Evolutionary conservation across 768 basidiomycete species (phyloP).

Genomic region (Cubamyces lactineus): DNA sequence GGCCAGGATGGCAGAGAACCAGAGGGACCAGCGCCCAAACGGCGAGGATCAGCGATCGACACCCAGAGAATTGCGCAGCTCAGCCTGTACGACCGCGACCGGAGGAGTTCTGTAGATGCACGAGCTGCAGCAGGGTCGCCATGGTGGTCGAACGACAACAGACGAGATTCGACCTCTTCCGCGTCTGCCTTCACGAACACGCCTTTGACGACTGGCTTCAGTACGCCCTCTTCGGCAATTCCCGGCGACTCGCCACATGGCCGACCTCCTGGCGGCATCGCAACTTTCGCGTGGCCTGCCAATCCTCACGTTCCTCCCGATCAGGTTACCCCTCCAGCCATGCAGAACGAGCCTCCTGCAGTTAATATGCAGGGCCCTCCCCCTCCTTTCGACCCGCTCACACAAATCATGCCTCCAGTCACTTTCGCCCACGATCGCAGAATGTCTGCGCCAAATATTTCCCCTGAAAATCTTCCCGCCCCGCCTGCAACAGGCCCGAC

Average conservation of each 20-base stretch:
- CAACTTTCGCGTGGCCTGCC: constrained; percentile 75
- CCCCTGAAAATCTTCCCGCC: constrained; percentile 49
- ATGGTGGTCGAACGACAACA: constrained; percentile 62
- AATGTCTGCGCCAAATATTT: constrained; percentile 65
- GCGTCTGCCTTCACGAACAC: constrained; percentile 65
- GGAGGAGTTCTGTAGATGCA: constrained; percentile 76
- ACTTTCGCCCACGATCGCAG: constrained; percentile 67
- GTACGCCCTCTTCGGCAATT: constrained; percentile 49
- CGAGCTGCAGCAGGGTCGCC: constrained; percentile 49
- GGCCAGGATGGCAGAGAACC: constrained; percentile 69
- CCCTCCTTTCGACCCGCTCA: constrained; percentile 32
- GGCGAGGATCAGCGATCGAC: constrained; percentile 83
- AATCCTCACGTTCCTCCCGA: constrained; percentile 37
- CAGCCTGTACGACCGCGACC: constrained; percentile 79
- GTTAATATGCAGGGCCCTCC: constrained; percentile 29
- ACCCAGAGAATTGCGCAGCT: constrained; percentile 75
- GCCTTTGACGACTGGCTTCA: constrained; percentile 41
- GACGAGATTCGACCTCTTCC: constrained; percentile 70
- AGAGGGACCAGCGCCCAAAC: constrained; percentile 76
- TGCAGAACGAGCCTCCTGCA: constrained; percentile 35
- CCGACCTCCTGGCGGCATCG: constrained; percentile 61
- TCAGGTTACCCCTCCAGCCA: constrained; percentile 43
- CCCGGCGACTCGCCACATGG: constrained; percentile 67
- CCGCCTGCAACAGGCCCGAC: constrained; percentile 48
- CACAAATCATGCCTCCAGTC: constrained; percentile 55